phyloP scores from a whole-genome alignment of 768 basidiomycete genomes.

The Boletus patriciae region DNA sequence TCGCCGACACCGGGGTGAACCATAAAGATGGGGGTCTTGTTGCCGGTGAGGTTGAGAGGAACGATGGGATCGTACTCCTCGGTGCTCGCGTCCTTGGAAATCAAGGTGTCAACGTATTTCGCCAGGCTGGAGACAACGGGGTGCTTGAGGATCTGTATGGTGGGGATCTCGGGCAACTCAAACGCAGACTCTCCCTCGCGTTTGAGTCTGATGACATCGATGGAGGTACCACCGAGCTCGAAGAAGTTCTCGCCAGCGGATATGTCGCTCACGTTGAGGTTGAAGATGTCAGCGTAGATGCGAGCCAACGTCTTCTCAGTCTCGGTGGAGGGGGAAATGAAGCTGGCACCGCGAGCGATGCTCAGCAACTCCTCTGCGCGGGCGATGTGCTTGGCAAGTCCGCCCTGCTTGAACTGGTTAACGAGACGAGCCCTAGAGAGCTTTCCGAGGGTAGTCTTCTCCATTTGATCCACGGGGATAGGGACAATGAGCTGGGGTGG shows the following conservation, averaged over 20 bases:
- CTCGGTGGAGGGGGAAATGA: slow-evolving; percentile 20
- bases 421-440: slow-evolving; percentile 41
- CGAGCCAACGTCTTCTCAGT: slow-evolving; percentile 31
- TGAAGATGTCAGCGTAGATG: slow-evolving; percentile 23
- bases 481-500: slow-evolving; percentile 41
- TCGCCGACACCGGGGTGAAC: slow-evolving; percentile 47
- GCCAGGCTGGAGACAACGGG: slow-evolving; percentile 31
- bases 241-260: slow-evolving; percentile 38
- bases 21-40: slow-evolving; percentile 44
- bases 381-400: slow-evolving; percentile 30
- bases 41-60: slow-evolving; percentile 38
- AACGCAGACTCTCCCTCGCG: slow-evolving; percentile 31
- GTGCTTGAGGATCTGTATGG: slow-evolving; percentile 41
- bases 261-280: slow-evolving; percentile 22
- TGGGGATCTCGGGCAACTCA: slow-evolving; percentile 34
- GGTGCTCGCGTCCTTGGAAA: slow-evolving; percentile 14
- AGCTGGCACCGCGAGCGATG: slow-evolving; percentile 23
- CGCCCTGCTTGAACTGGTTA: slow-evolving; percentile 37
- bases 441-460: slow-evolving; percentile 46
- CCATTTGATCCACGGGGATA: slow-evolving; percentile 37
- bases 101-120: slow-evolving; percentile 32
- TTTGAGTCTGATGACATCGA: slow-evolving; percentile 37
- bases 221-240: slow-evolving; percentile 44
- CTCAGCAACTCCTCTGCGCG: slow-evolving; percentile 29
- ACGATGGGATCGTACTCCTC: slow-evolving; percentile 43